These are phyloP conservation scores for Bombardia bombarda DNA, from an alignment of 495 filamentous ascomycete genomes.

Conservation along the genomic window DNA sequence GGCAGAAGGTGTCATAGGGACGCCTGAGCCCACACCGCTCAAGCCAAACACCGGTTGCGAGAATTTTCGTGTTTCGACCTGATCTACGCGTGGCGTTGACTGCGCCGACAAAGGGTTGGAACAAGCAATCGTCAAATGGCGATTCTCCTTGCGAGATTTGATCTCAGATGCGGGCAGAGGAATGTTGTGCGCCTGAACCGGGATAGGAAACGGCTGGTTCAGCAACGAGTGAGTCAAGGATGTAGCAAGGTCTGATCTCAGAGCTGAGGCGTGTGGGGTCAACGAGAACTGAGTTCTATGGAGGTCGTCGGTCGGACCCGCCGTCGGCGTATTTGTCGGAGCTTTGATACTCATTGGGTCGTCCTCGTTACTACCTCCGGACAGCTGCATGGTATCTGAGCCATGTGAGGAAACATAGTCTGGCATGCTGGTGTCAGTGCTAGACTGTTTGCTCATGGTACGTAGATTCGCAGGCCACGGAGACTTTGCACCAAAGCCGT, in stretches of 20 bases:
- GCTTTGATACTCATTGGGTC: conserved; percentile 24
- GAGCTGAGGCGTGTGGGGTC: background rate
- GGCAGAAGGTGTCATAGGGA: background rate
- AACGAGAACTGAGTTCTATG: conserved; percentile 4
- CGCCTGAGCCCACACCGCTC: background rate
- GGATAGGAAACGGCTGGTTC: conserved; percentile 34
- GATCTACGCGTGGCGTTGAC: conserved; percentile 12
- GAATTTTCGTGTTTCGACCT: conserved; percentile 24
- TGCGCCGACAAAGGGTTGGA: conserved; percentile 5
- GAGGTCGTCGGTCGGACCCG: conserved; percentile 4
- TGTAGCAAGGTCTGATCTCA: conserved; percentile 28
- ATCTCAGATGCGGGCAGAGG: conserved; percentile 24
- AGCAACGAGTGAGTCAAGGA: conserved; percentile 35
- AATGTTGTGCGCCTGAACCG: conserved; percentile 19
- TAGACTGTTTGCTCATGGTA: conserved; percentile 19
- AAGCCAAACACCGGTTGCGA: conserved; percentile 24
- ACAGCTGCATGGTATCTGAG: conserved; percentile 22
- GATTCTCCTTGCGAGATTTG: conserved; percentile 33
- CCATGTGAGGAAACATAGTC: conserved; percentile 23
- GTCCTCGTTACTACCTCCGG: conserved; percentile 24
- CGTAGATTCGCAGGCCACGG: conserved; percentile 7
- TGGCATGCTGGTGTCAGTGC: conserved; percentile 32
- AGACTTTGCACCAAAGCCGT: conserved; percentile 12
- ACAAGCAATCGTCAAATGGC: conserved; percentile 8
- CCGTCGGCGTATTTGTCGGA: conserved; percentile 33